These are phyloP conservation scores for Hanseniaspora vineae DNA, from an alignment of 805 yeast species.

Conservation along the genomic window DNA sequence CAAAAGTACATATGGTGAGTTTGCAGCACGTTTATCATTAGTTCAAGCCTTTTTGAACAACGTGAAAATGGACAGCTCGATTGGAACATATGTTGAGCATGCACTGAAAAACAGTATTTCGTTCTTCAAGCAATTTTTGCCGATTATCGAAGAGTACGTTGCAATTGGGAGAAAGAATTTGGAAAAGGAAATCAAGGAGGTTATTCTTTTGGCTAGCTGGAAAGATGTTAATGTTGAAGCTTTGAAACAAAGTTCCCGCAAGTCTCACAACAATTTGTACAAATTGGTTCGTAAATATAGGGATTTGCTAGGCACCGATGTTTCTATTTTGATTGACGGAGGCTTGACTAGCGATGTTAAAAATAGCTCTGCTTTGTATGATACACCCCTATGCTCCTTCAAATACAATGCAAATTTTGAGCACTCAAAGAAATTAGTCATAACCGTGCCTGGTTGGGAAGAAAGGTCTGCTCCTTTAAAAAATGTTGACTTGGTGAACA, in stretches of 20 bases:
- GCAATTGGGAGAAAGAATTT: slow-evolving; percentile 35
- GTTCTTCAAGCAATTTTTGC: slow-evolving; percentile 56
- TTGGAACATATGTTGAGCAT: slow-evolving; percentile 11
- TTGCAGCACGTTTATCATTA: slow-evolving; percentile 40
- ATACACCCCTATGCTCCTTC: background rate
- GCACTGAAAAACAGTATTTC: slow-evolving; percentile 29
- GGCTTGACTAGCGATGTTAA: slow-evolving; percentile 28
- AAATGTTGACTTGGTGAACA: slow-evolving; percentile 36
- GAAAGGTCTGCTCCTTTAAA: slow-evolving; percentile 45
- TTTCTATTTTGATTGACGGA: slow-evolving; percentile 42
- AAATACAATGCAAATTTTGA: slow-evolving; percentile 6
- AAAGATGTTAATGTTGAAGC: slow-evolving; percentile 92
- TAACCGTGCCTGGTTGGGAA: slow-evolving; percentile 34
- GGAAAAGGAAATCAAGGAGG: slow-evolving; percentile 72
- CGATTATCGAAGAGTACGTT: slow-evolving; percentile 35
- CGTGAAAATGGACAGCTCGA: slow-evolving; percentile 40
- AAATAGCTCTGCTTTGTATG: too few species aligned
- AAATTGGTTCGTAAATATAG: slow-evolving; percentile 78
- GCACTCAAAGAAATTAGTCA: slow-evolving; percentile 16
- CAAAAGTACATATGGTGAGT: slow-evolving; percentile 70
- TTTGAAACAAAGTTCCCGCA: slow-evolving; percentile 81
- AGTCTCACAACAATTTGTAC: slow-evolving; percentile 75
- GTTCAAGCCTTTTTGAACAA: slow-evolving; percentile 42
- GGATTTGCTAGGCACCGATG: slow-evolving; percentile 37
- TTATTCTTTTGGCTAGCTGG: slow-evolving; percentile 89